These are phyloP conservation scores for Debaryomycetaceae sp. DNA, from an alignment of 1,139 yeast genomes.

Conservation along the genomic window DNA sequence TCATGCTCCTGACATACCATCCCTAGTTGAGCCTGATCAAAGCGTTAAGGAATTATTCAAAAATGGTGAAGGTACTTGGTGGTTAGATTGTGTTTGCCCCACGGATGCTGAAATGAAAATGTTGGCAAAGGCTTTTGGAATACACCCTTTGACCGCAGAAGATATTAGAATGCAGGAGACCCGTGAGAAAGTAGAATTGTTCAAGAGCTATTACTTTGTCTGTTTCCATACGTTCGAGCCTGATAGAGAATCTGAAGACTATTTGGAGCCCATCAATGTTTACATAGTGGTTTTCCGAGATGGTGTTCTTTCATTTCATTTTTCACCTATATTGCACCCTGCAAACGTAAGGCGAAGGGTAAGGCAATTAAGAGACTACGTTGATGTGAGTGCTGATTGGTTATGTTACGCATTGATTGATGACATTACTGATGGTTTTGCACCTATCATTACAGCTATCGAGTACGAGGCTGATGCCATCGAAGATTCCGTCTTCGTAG, in stretches of 20 bases:
- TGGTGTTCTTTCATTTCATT: slow-evolving; percentile 84
- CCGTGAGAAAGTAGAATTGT: slow-evolving; percentile 79
- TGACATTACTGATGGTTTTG: slow-evolving; percentile 91
- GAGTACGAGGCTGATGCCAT: slow-evolving; percentile 91
- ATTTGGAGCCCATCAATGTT: slow-evolving; percentile 81
- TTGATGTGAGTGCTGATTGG: slow-evolving; percentile 89
- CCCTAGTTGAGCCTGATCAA: slow-evolving; percentile 63
- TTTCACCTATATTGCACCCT: slow-evolving; percentile 75
- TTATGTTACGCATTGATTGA: slow-evolving; percentile 89
- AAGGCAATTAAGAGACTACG: slow-evolving; percentile 83
- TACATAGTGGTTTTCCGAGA: slow-evolving; percentile 84
- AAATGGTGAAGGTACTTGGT: slow-evolving; percentile 64
- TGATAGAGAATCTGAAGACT: slow-evolving; percentile 73
- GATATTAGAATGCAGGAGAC: slow-evolving; percentile 84
- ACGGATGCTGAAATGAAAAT: slow-evolving; percentile 68
- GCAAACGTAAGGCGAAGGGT: slow-evolving; percentile 90
- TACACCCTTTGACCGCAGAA: slow-evolving; percentile 81
- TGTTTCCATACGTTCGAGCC: slow-evolving; percentile 82
- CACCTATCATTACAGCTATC: slow-evolving; percentile 81
- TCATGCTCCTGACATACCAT: slow-evolving; percentile 83
- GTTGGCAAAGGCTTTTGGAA: slow-evolving; percentile 66
- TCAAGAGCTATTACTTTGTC: slow-evolving; percentile 71
- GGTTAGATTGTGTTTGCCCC: slow-evolving; percentile 73
- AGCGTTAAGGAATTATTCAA: slow-evolving; percentile 64
- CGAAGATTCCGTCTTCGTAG: slow-evolving; percentile 63